Evolutionary conservation across 805 yeast species (phyloP), one percentile per base, ranked within the genome.

Genomic region (Ogataea haglerorum): DNA sequence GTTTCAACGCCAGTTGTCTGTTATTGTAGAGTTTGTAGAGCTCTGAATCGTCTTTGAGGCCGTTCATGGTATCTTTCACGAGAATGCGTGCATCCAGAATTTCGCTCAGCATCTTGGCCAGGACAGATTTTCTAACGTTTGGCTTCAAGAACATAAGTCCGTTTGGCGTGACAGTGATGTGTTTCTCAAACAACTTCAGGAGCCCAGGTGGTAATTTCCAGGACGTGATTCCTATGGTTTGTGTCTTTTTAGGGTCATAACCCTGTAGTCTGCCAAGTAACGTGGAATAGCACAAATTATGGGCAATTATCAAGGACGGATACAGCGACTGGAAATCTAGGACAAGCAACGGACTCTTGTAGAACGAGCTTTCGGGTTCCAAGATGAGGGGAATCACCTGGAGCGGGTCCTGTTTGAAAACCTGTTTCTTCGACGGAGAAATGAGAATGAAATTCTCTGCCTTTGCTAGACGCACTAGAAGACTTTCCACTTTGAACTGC

Each of bases 281-380:
- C 0, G 93, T 85, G 0, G 91, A 80, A 51, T 78, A 86, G 55
- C 95, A 91, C 49, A 86, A 82, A 58, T 93, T 93, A 60, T 85
- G 86, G 0, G 96, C 99, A 56, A 88, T 86, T 58, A 91, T 76
- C 10, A 93, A 72, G 0, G 98, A 90, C 0, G 99, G 99, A 57
- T 93, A 93, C 35, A 93, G 70, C 0, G 97, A 88, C 53, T 91
- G 96, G 55, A 93, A 93, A 59, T 93, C 99, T 15, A 93, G 64
- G 0, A 93, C 98, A 13, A 90, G 76, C 21, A 93, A 67, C 0
- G 99, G 99, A 42, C 91, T 83, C 41, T 86, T 88, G 59, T 89
- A 93, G 49, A 82, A 85, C 14, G 78, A 80, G 5, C 95, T 78
- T 17, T 76, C 75, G 0, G 99, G 99, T 55, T 93, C 99, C 90